Conservation (phyloP, 441 rosid species). For the Mallotus japonicus region DNA sequence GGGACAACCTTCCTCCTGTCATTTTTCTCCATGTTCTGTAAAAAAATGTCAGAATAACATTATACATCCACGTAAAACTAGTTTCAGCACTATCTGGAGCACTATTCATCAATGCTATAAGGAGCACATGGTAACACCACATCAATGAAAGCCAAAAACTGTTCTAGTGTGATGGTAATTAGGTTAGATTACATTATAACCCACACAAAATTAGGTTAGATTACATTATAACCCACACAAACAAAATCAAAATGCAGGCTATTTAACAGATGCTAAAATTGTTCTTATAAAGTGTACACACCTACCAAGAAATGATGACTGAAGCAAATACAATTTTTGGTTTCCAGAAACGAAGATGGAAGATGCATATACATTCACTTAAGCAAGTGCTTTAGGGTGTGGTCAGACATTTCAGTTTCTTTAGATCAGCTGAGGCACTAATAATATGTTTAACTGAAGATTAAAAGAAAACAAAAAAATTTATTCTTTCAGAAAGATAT, state of each 20-base stretch:
- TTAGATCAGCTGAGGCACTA: background rate
- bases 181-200: background rate
- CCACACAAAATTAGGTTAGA: background rate
- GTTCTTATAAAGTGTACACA: background rate
- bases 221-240: background rate
- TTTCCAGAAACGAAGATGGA: constrained; percentile 6
- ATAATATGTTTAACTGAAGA: constrained; percentile 12
- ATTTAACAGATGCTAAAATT: background rate
- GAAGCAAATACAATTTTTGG: background rate
- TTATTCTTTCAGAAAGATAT: background rate
- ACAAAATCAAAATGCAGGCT: background rate
- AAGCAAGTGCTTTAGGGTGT: background rate
- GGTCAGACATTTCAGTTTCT: background rate
- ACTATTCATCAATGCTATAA: background rate
- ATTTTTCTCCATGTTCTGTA: constrained; percentile 44
- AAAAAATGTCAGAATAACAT: constrained; percentile 13
- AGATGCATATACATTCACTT: background rate
- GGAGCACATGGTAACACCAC: background rate
- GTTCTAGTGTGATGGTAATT: background rate
- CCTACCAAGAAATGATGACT: background rate
- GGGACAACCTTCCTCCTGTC: constrained; percentile 51
- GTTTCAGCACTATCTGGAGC: background rate
- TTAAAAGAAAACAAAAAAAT: background rate
- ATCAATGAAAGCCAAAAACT: background rate
- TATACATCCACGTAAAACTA: background rate